Evolutionary conservation across 2,329 filamentous ascomycete species (phyloP), one percentile per base, ranked within the genome.

Genomic region (Neonectria ditissima): DNA sequence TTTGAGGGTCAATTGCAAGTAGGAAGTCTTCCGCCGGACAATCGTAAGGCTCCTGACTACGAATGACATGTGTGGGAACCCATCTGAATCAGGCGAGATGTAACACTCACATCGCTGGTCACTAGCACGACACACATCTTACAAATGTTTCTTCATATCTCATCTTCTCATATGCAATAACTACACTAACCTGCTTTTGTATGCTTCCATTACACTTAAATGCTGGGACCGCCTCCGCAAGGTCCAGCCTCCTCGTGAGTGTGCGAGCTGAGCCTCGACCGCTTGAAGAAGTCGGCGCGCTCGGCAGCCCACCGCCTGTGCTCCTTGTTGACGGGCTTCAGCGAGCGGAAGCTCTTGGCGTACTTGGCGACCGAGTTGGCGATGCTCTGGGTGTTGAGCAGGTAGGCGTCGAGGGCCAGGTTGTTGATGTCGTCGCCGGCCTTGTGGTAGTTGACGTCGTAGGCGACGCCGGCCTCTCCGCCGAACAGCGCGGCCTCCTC

Each of bases 401-500:
- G 75, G 75, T 77, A 84, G 6, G 83, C 83, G 45, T 81, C 80
- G 55, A 78, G 65, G 69, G 79, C 78, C 18, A 79, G 69, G 71
- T 79, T 79, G 65, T 72, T 69, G 62, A 79, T 75, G 37, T 78
- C 78, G 63, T 86, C 84, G 44, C 82, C 81, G 1, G 74, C 66
- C 62, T 79, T 69, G 75, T 86, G 80, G 76, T 84, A 82, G 79
- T 82, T 80, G 70, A 79, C 68, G 63, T 85, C 79, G 69, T 81
- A 81, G 53, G 81, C 76, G 26, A 81, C 76, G 63, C 82, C 89
- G 10, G 84, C 87, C 68, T 83, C 77, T 20, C 90, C 90, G 11
- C 90, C 89, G 66, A 91, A 92, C 71, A 87, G 76, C 37, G 78
- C 80, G 0, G 81, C 85, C 73, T 92, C 86, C 43, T 84, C 83